Percentiles rank a stretch among this genome's conserved stretches.
Conservation (phyloP, 352 stramenopile genomes). For the Phytophthora kernoviae region DNA sequence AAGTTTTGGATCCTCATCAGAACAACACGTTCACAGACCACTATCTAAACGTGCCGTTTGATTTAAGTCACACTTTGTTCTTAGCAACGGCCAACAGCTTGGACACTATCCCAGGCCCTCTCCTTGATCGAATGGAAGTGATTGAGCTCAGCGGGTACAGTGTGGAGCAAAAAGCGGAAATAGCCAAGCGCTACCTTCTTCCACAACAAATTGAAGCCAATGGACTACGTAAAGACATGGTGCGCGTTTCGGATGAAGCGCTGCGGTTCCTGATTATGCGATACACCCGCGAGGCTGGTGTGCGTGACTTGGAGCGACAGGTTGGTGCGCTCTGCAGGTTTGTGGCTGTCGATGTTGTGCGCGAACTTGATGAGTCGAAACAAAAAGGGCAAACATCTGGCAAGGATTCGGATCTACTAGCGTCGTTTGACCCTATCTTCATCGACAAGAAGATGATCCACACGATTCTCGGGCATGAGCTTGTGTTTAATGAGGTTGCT, state of each 20-base stretch:
- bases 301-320: slow-evolving; percentile 83
- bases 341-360: slow-evolving; percentile 71
- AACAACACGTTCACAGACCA: slow-evolving; percentile 89
- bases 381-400: slow-evolving; percentile 14
- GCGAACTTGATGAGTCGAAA: slow-evolving; percentile 41
- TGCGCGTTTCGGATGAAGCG: slow-evolving; percentile 61
- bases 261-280: slow-evolving; percentile 74
- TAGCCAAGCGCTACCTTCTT: slow-evolving; percentile 76
- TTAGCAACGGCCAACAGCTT: slow-evolving; percentile 86
- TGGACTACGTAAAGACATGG: slow-evolving; percentile 51
- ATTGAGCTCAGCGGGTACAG: slow-evolving; percentile 86
- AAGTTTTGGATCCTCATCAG: slow-evolving; percentile 88
- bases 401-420: slow-evolving; percentile 19
- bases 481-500: slow-evolving; percentile 79
- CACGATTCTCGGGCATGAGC: slow-evolving; percentile 65
- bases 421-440: slow-evolving; percentile 40
- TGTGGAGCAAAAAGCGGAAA: slow-evolving; percentile 84
- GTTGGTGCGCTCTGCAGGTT: slow-evolving; percentile 79
- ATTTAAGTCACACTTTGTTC: slow-evolving; percentile 86
- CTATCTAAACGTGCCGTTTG: slow-evolving; percentile 88
- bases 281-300: slow-evolving; percentile 89
- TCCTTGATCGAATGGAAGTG: slow-evolving; percentile 88
- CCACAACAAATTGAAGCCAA: slow-evolving; percentile 82
- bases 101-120: slow-evolving; percentile 71
- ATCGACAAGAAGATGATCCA: slow-evolving; percentile 62